Percentiles rank a stretch among this genome's conserved stretches.
Evolutionary conservation across 2,329 filamentous ascomycete genomes (phyloP).

Genomic region (Aspergillus melleus): DNA sequence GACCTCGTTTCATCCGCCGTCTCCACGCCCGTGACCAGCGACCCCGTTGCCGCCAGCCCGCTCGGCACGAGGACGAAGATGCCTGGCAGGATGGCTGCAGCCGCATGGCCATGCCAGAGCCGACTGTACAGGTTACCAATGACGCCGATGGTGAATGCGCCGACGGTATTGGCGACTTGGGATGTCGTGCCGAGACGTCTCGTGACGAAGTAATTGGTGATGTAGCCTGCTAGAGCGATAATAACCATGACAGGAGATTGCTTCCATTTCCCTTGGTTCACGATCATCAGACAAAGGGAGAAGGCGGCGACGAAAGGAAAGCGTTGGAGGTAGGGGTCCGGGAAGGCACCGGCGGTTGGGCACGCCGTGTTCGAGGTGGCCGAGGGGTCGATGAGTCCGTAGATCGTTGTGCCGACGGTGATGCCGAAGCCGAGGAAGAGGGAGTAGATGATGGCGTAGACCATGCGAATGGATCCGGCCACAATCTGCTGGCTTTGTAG

Average conservation of each 20-base stretch:
- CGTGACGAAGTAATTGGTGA: conserved; percentile 72
- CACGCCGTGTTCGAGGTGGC: conserved; percentile 54
- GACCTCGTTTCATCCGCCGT: conserved; percentile 55
- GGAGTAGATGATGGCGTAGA: conserved; percentile 73
- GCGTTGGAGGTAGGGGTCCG: conserved; percentile 48
- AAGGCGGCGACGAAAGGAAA: conserved; percentile 76
- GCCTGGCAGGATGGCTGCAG: conserved; percentile 79
- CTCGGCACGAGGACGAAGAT: conserved; percentile 72
- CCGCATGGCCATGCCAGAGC: conserved; percentile 71
- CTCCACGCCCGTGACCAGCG: conserved; percentile 56
- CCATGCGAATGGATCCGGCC: conserved; percentile 70
- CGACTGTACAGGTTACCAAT: conserved; percentile 78
- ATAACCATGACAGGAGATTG: conserved; percentile 74
- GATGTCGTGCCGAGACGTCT: conserved; percentile 67
- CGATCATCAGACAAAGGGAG: conserved; percentile 70
- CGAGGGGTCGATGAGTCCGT: conserved; percentile 59
- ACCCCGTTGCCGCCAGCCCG: conserved; percentile 55
- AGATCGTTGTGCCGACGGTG: conserved; percentile 65
- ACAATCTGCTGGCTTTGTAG: conserved; percentile 69
- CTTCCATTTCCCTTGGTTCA: conserved; percentile 79
- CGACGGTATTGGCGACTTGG: conserved; percentile 75
- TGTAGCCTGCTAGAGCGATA: conserved; percentile 72
- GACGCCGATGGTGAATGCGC: conserved; percentile 73
- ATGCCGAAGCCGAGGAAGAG: conserved; percentile 72
- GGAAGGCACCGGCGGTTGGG: conserved; percentile 49